Conservation (phyloP, 2,329 filamentous ascomycete genomes). For the Botrytis byssoidea region DNA sequence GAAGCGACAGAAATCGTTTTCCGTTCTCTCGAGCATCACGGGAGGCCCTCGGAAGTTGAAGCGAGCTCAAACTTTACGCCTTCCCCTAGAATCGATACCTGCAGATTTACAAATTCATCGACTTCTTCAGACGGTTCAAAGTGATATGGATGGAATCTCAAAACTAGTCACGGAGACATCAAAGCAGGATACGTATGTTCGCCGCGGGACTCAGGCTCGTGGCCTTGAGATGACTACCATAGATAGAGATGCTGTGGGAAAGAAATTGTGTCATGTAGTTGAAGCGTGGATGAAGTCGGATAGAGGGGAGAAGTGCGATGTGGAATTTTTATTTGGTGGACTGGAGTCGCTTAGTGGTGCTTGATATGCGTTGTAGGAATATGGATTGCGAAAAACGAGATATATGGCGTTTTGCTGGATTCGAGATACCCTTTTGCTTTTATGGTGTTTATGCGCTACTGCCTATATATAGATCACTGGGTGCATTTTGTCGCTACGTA, state of each 20-base stretch:
- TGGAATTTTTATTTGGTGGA: constrained; percentile 30
- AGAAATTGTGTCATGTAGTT: constrained; percentile 25
- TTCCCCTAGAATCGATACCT: constrained; percentile 36
- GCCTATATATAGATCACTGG: not conserved
- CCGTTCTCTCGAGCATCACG: constrained; percentile 18
- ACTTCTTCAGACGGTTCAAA: constrained; percentile 26
- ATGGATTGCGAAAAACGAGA: not conserved
- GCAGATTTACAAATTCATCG: constrained; percentile 28
- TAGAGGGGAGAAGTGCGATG: constrained; percentile 20
- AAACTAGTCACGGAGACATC: constrained; percentile 16
- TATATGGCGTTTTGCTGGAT: constrained; percentile 15
- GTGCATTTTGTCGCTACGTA: not conserved
- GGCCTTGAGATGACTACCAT: constrained; percentile 26
- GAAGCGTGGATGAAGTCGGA: constrained; percentile 27
- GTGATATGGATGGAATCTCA: constrained; percentile 22
- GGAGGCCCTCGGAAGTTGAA: constrained; percentile 27
- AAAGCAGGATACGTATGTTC: constrained; percentile 30
- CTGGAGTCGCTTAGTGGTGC: constrained; percentile 18
- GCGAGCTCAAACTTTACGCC: constrained; percentile 32
- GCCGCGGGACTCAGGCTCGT: constrained; percentile 21
- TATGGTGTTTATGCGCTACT: not conserved
- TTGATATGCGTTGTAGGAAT: not conserved
- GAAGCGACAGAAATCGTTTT: constrained; percentile 32
- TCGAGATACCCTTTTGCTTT: constrained; percentile 23
- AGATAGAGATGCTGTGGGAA: constrained; percentile 21